Base-by-base conservation (phyloP, 345 rosid genomes). In the Trapa incisa region DNA sequence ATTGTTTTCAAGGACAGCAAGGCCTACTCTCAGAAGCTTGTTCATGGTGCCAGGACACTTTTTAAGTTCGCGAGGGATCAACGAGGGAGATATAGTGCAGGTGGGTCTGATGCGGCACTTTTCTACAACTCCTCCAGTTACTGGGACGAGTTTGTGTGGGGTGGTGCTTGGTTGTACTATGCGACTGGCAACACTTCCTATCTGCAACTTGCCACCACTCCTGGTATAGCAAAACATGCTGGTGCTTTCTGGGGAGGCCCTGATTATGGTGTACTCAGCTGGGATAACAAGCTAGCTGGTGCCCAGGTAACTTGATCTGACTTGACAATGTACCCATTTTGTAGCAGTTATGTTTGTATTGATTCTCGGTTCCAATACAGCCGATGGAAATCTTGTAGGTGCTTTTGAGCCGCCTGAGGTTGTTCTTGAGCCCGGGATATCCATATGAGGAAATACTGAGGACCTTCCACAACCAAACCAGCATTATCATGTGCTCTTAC, bases 261-360 rank as follows among this genome's bases (percentile, higher is more conserved):
- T 4, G 87, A 80, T 75, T 86, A 85, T 74, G 96, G 93, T 66
- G 96, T 94, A 0, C 86, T 89, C 80, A 89, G 90, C 78, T 94
- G 99, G 99, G 99, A 94, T 78, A 94, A 94, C 80, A 94, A 94
- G 82, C 99, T 91, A 71, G 72, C 97, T 13, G 99, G 93, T 70
- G 92, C 93, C 70, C 97, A 89, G 87, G 99, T 91, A 70, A 75
- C 75, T 71, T 41, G 43, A 67, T 36, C 61, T 37, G 12, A 63
- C 43, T 37, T 38, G 57, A n/a, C 64, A 6, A 47, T 22, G 13
- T 38, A 12, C 10, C 42, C 13, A 45, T 45, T 43, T 22, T 52
- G 32, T 65, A 5, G 22, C 32, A 37, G n/a, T 45, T 11, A 7
- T 9, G 32, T 47, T 5, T 43, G 54, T 29, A 36, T 39, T 36